These are phyloP conservation scores for Piromyces finnis DNA, from an alignment of 192 early-diverging fungal species.

Conservation along the genomic window DNA sequence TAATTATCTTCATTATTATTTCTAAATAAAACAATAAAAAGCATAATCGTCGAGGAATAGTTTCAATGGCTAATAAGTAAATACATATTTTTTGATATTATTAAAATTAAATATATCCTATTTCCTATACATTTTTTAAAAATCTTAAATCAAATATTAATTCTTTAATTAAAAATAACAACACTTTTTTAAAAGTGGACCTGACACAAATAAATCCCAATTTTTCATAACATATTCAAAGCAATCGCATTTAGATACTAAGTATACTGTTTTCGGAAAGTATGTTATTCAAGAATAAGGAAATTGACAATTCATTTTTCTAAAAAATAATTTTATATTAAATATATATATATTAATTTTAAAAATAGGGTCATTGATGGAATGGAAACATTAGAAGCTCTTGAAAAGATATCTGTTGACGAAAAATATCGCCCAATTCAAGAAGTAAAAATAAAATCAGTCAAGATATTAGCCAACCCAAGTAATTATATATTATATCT, in stretches of 20 bases:
- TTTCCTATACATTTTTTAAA: too few species aligned
- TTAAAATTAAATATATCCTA: too few species aligned
- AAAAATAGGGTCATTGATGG: slow-evolving; percentile 63
- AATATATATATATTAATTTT: too few species aligned
- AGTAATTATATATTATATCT: slow-evolving; percentile 22
- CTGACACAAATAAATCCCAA: slow-evolving; percentile 27
- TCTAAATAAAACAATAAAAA: slow-evolving; percentile 4
- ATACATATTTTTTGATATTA: too few species aligned
- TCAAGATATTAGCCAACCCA: slow-evolving; percentile 91
- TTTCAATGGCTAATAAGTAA: slow-evolving; percentile 86
- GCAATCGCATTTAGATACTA: slow-evolving; percentile 73
- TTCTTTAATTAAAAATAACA: slow-evolving; percentile 8
- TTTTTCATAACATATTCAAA: slow-evolving; percentile 83
- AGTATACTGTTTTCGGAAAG: slow-evolving; percentile 84
- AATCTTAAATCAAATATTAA: too few species aligned
- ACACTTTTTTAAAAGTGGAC: not conserved
- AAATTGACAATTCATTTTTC: too few species aligned
- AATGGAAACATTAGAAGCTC: slow-evolving; percentile 52
- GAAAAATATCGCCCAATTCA: slow-evolving; percentile 64
- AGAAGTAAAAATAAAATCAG: slow-evolving; percentile 48
- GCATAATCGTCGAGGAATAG: slow-evolving; percentile 72
- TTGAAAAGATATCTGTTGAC: slow-evolving; percentile 76
- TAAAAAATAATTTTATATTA: too few species aligned
- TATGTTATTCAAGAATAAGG: slow-evolving; percentile 20
- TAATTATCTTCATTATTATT: not conserved